Percentiles rank a stretch among this genome's conserved stretches.
Evolutionary conservation across 116 monocot species (phyloP).

Genomic region (Trichopus zeylanicus): DNA sequence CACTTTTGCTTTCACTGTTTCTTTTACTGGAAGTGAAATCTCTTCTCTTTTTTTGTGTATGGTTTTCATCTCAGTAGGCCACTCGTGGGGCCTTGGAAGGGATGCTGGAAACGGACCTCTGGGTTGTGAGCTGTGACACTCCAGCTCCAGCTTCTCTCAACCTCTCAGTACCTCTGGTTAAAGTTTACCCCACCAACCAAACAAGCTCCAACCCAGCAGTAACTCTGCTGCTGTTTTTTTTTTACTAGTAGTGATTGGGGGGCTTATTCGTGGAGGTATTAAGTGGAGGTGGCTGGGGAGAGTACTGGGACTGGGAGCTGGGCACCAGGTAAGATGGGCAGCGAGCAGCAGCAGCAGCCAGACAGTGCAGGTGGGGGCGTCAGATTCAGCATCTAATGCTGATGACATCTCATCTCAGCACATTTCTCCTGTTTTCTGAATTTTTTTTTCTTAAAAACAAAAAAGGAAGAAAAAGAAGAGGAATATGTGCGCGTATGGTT

Average conservation of each 20-base stretch:
- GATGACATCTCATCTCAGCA: constrained; percentile 7
- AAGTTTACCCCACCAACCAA: too few species aligned
- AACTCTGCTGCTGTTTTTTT: not conserved
- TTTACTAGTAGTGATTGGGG: not conserved
- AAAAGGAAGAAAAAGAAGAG: not conserved
- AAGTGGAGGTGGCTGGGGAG: not conserved
- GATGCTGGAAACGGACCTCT: constrained; percentile 8
- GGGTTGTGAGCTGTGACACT: not conserved
- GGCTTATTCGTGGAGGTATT: too few species aligned
- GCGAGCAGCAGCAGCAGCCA: constrained; percentile 4
- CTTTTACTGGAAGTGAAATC: not conserved
- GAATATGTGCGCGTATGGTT: not conserved
- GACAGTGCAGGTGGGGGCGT: constrained; percentile 9
- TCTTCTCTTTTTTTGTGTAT: not conserved
- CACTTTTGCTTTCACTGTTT: not conserved
- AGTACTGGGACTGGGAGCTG: not conserved
- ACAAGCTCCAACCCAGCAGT: not conserved
- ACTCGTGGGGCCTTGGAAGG: constrained; percentile 38
- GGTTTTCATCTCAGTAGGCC: constrained; percentile 4
- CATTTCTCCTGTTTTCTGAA: not conserved
- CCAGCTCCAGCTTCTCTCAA: not conserved
- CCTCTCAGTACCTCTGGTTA: not conserved
- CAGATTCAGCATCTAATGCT: constrained; percentile 10
- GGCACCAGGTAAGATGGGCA: not conserved
- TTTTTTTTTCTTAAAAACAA: not conserved